Conservation (phyloP, 768 basidiomycete species). For the Trametes cubensis region DNA sequence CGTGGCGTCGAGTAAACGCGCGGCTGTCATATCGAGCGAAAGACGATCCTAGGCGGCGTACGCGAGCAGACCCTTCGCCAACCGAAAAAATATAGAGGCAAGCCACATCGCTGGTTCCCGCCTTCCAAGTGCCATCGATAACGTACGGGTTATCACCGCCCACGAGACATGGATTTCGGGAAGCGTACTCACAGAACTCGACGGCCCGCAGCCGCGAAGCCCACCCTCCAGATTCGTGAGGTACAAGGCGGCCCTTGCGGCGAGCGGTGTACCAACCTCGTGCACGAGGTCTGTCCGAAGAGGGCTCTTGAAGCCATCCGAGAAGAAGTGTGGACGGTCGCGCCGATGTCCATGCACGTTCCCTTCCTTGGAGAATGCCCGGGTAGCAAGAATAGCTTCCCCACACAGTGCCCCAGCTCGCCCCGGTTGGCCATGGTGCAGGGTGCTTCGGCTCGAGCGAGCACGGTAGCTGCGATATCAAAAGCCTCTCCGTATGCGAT, state of each 20-base stretch:
- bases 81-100: not conserved
- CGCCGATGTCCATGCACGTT: not conserved
- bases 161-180: not conserved
- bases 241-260: not conserved
- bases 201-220: slow-evolving; percentile 8
- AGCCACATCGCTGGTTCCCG: not conserved
- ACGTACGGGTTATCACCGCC: slow-evolving; percentile 1
- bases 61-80: not conserved
- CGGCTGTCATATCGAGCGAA: slow-evolving; percentile 14
- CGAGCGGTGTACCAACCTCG: not conserved
- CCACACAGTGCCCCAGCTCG: not conserved
- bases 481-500: too few relatives aligned
- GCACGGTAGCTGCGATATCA: too few relatives aligned
- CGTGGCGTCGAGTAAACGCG: slow-evolving; percentile 17
- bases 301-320: not conserved
- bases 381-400: slow-evolving; percentile 5
- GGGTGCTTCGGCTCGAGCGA: too few relatives aligned
- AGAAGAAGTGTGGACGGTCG: not conserved
- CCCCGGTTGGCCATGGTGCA: not conserved
- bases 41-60: slow-evolving; percentile 15
- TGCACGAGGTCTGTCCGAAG: slow-evolving; percentile 6
- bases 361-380: slow-evolving; percentile 6
- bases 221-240: not conserved
- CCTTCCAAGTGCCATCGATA: not conserved
- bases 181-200: slow-evolving; percentile 2